A percentile compares a stretch with the other conserved stretches of the same genome.
Evolutionary conservation across 176 grass and related monocot species (phyloP).

Genomic region (Lolium rigidum): DNA sequence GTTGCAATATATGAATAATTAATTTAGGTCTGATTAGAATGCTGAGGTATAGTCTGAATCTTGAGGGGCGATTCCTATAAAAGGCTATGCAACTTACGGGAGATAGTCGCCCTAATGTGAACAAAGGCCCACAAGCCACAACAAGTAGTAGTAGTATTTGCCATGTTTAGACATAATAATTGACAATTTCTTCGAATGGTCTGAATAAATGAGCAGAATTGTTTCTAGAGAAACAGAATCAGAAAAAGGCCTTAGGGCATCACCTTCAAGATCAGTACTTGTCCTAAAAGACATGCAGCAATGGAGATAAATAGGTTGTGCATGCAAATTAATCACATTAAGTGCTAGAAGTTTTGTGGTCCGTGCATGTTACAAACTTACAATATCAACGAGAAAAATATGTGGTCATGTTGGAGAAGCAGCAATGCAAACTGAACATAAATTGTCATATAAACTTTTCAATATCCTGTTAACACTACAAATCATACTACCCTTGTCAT

Average conservation of each 20-base stretch:
- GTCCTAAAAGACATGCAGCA: constrained; percentile 9
- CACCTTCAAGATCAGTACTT: constrained; percentile 33
- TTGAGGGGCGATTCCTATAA: neutral
- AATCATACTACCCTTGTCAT: constrained; percentile 18
- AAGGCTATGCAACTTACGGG: constrained; percentile 4
- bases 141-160: constrained; percentile 14
- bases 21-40: constrained; percentile 23
- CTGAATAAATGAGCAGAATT: constrained; percentile 30
- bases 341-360: neutral
- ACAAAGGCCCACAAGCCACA: constrained; percentile 6
- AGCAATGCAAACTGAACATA: neutral
- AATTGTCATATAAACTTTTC: constrained; percentile 1
- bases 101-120: neutral
- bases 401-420: neutral
- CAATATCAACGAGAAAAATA: constrained; percentile 24
- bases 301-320: constrained; percentile 27
- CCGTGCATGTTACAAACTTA: neutral
- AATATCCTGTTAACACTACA: constrained; percentile 23
- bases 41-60: neutral
- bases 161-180: constrained; percentile 34
- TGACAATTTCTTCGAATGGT: constrained; percentile 25
- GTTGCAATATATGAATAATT: neutral
- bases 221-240: constrained; percentile 12
- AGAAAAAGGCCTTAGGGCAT: constrained; percentile 1
- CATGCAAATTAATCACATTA: constrained; percentile 21